Evolutionary conservation across 106 monocot genomes (phyloP), one percentile per base, ranked within the genome.

Genomic region (Dendrobium huoshanense): DNA sequence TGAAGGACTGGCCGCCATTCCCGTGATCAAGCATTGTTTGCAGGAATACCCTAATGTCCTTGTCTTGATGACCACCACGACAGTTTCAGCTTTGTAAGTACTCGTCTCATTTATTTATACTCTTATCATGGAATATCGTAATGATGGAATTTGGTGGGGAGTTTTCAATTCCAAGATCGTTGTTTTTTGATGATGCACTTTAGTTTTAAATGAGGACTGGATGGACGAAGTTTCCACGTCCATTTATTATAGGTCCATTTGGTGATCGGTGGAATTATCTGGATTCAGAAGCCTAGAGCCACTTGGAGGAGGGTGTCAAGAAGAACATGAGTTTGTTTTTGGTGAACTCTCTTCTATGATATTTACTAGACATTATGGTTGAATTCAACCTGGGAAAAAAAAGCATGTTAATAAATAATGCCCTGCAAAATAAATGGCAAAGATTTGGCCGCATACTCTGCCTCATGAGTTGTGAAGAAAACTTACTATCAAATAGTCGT

Each of bases 51-150:
- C 84, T 41, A n/a, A 82, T 73, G 79, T 86, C 80, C 73, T 70
- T 16, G 74, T 99, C 24, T 81, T 99, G 44, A 87, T 99, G 92
- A 99, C 98, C 55, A 91, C 92, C 59, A 88, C 98, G n/a, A 88
- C 93, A 2, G 75, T 82, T 18, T 92, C 98, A 22, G 89, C 98
- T 72, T 95, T 99, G 98, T 99, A 87, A 88, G 92, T 3, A 15
- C 40, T 4, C 16, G 11, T 49, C 41, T 76, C 25, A 5, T 49
- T 76, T 76, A 0, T 8, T 13, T 76, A 41, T 74, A 44, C 19
- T 9, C 11, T 2, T 22, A 41, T 74, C 17, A n/a, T 61, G 3
- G 51, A 51, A 13, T 51, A 51, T 51, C 51, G 13, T 8, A 11
- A 51, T 10, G 61, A 22, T 22, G 74, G 17, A 43, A 43, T 74